These are phyloP conservation scores for Venturia carpophila DNA, from an alignment of 2,329 filamentous ascomycete species.

Conservation along the genomic window DNA sequence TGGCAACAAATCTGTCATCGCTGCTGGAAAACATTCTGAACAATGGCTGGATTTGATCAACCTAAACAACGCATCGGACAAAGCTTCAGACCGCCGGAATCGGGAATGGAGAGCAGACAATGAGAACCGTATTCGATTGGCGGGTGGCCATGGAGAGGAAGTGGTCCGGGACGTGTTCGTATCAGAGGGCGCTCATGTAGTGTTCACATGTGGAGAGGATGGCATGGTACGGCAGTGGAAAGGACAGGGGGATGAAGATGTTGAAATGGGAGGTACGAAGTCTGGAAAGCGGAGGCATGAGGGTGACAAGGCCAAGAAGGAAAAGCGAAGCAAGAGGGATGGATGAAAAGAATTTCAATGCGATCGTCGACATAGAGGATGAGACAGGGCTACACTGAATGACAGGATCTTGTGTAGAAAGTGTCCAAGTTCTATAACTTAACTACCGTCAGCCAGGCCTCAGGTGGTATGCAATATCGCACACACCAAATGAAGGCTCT, in stretches of 20 bases:
- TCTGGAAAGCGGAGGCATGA: slow-evolving; percentile 11
- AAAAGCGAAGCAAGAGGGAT: slow-evolving; percentile 14
- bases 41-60: slow-evolving; percentile 27
- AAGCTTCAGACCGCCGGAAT: neutral
- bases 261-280: slow-evolving; percentile 18
- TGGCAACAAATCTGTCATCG: slow-evolving; percentile 54
- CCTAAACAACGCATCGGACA: slow-evolving; percentile 20
- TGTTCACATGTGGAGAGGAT: slow-evolving; percentile 45
- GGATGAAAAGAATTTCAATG: neutral
- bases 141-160: slow-evolving; percentile 42
- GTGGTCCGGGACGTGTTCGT: slow-evolving; percentile 41
- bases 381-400: neutral
- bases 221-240: slow-evolving; percentile 38
- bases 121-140: slow-evolving; percentile 23
- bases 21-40: slow-evolving; percentile 51
- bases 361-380: neutral
- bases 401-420: neutral
- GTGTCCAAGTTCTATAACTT: neutral
- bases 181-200: slow-evolving; percentile 25
- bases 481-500: neutral
- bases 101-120: slow-evolving; percentile 14
- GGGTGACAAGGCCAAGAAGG: slow-evolving; percentile 6
- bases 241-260: slow-evolving; percentile 9
- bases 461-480: neutral
- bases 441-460: neutral